phyloP scores from a whole-genome alignment of 441 rosid genomes.

The Mallotus japonicus region DNA sequence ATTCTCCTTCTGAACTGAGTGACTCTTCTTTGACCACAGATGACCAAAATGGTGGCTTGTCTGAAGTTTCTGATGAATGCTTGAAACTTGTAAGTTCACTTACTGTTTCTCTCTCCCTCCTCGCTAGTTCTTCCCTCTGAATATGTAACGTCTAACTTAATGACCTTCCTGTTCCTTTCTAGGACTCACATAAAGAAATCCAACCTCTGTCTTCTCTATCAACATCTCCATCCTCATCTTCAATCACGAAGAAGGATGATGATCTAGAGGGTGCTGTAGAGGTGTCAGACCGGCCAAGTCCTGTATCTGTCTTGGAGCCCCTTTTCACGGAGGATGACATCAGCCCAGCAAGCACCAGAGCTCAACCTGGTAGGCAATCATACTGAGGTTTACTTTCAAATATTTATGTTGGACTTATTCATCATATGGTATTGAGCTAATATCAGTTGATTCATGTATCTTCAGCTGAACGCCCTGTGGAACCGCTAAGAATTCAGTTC shows the following conservation, averaged over 20 bases:
- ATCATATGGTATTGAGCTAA: constrained; percentile 25
- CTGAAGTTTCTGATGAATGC: constrained; percentile 35
- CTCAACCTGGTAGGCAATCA: constrained; percentile 49
- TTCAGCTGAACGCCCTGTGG: constrained; percentile 51
- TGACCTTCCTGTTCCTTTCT: constrained; percentile 23
- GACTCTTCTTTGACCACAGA: constrained; percentile 27
- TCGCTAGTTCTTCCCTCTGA: constrained; percentile 9
- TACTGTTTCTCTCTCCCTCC: neutral
- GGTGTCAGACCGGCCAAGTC: constrained; percentile 64
- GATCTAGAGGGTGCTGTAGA: constrained; percentile 44
- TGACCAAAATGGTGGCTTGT: constrained; percentile 28
- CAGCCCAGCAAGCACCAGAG: constrained; percentile 60
- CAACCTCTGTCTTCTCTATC: constrained; percentile 41
- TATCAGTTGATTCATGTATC: constrained; percentile 24
- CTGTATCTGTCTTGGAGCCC: constrained; percentile 88
- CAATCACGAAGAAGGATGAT: constrained; percentile 38
- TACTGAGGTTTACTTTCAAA: constrained; percentile 4
- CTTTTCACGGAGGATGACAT: constrained; percentile 66
- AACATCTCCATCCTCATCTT: constrained; percentile 53
- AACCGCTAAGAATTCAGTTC: constrained; percentile 68
- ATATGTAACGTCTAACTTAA: constrained; percentile 1
- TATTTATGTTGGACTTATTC: constrained; percentile 6
- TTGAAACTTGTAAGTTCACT: constrained; percentile 41
- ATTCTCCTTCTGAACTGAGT: constrained; percentile 30
- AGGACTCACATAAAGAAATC: constrained; percentile 44